phyloP scores from a whole-genome alignment of 2,329 filamentous ascomycete species.

The Seiridium unicorne region DNA sequence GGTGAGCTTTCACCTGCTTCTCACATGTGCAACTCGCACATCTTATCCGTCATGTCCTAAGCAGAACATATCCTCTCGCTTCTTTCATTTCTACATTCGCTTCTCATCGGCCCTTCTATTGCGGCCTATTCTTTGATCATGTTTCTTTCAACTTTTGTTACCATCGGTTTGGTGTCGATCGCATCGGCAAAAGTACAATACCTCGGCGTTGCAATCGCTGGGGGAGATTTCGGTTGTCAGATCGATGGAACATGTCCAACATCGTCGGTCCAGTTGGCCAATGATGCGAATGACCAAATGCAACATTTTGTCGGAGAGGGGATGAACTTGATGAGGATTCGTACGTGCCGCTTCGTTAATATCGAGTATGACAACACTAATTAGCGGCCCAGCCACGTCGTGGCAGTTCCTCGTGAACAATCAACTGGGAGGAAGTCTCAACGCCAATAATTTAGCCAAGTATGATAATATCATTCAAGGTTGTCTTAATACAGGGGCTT shows the following conservation, averaged over 20 bases:
- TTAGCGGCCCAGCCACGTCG: constrained; percentile 36
- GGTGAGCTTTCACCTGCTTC: neutral
- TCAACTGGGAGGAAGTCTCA: constrained; percentile 46
- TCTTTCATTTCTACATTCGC: constrained; percentile 11
- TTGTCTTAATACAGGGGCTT: constrained; percentile 54
- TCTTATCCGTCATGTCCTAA: neutral
- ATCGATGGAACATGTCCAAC: constrained; percentile 41
- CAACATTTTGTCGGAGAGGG: constrained; percentile 54
- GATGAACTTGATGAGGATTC: constrained; percentile 57
- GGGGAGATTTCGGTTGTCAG: constrained; percentile 47
- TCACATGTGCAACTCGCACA: neutral
- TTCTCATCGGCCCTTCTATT: constrained; percentile 10
- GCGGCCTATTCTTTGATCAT: constrained; percentile 21
- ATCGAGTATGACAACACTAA: neutral
- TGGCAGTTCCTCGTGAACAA: constrained; percentile 62
- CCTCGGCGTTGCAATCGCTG: constrained; percentile 42
- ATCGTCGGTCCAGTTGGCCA: constrained; percentile 32
- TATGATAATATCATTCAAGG: constrained; percentile 57
- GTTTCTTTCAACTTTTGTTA: constrained; percentile 19
- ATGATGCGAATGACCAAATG: constrained; percentile 48
- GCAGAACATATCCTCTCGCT: constrained; percentile 8
- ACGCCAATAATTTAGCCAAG: constrained; percentile 43
- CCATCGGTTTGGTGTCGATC: constrained; percentile 13
- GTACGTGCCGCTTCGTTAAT: constrained; percentile 20
- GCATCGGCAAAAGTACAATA: constrained; percentile 25